Evolutionary conservation across 2,329 filamentous ascomycete species (phyloP).

Genomic region (Fusarium pseudoanthophilum): DNA sequence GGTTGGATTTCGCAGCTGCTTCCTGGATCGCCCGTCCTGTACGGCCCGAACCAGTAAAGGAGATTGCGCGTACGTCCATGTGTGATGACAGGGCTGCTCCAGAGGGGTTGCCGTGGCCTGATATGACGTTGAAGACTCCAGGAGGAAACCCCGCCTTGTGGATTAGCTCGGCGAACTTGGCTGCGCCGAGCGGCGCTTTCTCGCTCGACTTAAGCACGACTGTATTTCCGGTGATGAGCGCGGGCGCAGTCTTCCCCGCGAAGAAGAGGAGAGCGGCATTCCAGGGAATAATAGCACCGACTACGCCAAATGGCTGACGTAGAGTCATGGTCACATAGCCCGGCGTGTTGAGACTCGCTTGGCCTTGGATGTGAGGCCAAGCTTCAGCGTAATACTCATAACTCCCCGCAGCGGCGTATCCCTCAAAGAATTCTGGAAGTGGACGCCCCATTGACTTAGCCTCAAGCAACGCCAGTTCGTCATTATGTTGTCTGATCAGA

Average conservation of each 20-base stretch:
- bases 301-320: constrained; percentile 63
- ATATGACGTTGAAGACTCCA: constrained; percentile 79
- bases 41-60: constrained; percentile 79
- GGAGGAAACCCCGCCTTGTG: constrained; percentile 79
- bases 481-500: constrained; percentile 54
- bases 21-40: constrained; percentile 81
- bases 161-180: constrained; percentile 62
- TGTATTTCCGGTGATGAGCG: constrained; percentile 34
- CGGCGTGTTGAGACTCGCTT: constrained; percentile 59
- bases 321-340: constrained; percentile 58
- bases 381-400: constrained; percentile 57
- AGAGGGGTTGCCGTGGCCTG: constrained; percentile 73
- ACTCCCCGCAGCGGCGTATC: constrained; percentile 53
- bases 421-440: constrained; percentile 24
- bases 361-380: constrained; percentile 54
- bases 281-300: constrained; percentile 68
- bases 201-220: constrained; percentile 37
- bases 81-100: constrained; percentile 75
- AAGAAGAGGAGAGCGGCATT: constrained; percentile 62
- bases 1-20: constrained; percentile 69
- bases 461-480: constrained; percentile 53
- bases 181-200: constrained; percentile 33
- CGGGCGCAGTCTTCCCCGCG: constrained; percentile 51
- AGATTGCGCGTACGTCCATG: constrained; percentile 75
- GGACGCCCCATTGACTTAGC: constrained; percentile 38